Base-by-base conservation (phyloP, 2,329 filamentous ascomycete genomes). In the Zelopaecilomyces penicillatus region DNA sequence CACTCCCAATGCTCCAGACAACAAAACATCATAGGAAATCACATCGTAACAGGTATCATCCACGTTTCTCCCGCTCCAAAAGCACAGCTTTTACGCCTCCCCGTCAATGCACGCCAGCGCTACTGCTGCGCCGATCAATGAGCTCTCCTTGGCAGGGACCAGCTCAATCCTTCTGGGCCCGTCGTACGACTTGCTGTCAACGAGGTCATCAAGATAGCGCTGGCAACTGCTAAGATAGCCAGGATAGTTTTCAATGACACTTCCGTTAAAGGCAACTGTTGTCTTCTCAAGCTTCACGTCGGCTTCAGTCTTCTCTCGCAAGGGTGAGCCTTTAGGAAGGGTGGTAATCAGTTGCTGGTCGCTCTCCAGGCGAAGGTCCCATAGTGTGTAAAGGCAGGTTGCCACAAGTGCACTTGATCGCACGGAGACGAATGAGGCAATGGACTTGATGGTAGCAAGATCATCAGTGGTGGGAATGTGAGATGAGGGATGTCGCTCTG, bases 161-260 rank as follows among this genome's bases (percentile, higher is more conserved):
- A 90, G 70, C 42, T 76, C 73, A 26, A 88, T 76, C 35, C 65
- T 50, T 54, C 55, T 57, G 39, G 53, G 70, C 49, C 59, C 66
- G 41, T 59, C 68, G 54, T 56, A 52, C n/a, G 50, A 50, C 33
- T 50, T 56, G 39, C 50, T 52, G 28, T 54, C 52, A 54, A 80
- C 72, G 6, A 90, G 66, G 34, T 70, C 66, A 54, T 87, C 70
- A 39, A 90, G 65, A 53, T 80, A 80, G 5, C 59, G 59, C 60
- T 90, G 85, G 55, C 81, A 82, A 36, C 67, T 71, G 30, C 62
- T 64, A 26, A 75, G 68, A 61, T 88, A 91, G 6, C 70, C 68
- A 0, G 86, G 85, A 57, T 90, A 91, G 54, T 83, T 82, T 63
- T 90, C 85, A 42, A 90, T 81, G 41, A 91, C 84, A 29, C 82